phyloP scores from a whole-genome alignment of 257 asterid genomes.

The Jasminum sambac region DNA sequence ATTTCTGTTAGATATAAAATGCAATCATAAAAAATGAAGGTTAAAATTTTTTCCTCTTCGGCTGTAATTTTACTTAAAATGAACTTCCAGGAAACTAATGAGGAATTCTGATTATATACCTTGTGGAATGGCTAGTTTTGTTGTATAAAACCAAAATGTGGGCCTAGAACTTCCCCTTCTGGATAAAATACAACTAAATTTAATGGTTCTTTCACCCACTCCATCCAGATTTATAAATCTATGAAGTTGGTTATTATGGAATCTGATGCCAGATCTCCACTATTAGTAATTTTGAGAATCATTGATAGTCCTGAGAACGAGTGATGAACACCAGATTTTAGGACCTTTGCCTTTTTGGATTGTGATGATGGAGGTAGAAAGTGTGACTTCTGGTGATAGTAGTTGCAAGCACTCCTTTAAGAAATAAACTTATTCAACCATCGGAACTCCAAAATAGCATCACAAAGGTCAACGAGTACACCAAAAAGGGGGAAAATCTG shows the following conservation, averaged over 20 bases:
- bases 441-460: background rate
- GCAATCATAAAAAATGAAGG: background rate
- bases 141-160: constrained; percentile 7
- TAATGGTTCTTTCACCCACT: constrained; percentile 1
- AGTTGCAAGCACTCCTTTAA: background rate
- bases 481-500: background rate
- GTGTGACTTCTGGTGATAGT: background rate
- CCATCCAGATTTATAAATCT: constrained; percentile 6
- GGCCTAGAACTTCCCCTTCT: background rate
- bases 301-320: constrained; percentile 10
- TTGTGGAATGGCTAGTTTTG: background rate
- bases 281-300: background rate
- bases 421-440: background rate
- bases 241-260: constrained; percentile 15
- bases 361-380: background rate
- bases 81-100: background rate
- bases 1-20: constrained; percentile 14
- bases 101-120: background rate
- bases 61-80: background rate
- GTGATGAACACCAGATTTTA: background rate
- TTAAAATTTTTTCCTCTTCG: background rate
- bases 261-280: constrained; percentile 15
- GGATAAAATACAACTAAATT: background rate
- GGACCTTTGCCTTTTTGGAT: background rate
- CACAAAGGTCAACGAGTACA: background rate